Evolutionary conservation across 192 early-diverging fungal species (phyloP), one percentile per base, ranked within the genome.

Genomic region (Umbelopsis vinacea): DNA sequence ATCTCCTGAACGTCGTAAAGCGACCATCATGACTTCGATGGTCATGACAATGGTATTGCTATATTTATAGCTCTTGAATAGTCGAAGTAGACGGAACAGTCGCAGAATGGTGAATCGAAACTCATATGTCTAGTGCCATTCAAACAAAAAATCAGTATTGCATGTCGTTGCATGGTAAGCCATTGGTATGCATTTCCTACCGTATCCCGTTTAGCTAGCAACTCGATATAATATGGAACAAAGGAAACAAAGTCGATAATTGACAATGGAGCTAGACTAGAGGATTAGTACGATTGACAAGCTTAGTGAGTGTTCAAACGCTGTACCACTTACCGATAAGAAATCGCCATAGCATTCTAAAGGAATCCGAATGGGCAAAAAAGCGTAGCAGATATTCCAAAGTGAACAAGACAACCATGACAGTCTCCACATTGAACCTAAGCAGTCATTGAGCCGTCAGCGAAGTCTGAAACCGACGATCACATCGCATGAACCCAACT

Each of bases 61-160:
- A 79, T 94, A 92, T 71, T 92, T 92, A 76, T 92, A 94, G 7
- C 89, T 90, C 48, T 90, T 91, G 78, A 94, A 94, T 4, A 94
- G 85, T 22, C 92, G 86, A 53, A 94, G 76, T 11, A 94, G 79
- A 29, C 92, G 86, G 75, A 94, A 92, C 11, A 92, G 76, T 24
- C 91, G 83, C 74, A 94, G 74, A 55, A 92, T 92, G n/a, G 92
- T 93, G 81, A 93, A 92, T 12, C 92, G 87, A 76, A 93, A 93
- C 73, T 90, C 90, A 68, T 89, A 91, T 10, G 90, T 89, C 78
- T 85, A 76, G 12, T 17, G 21, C 4, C 29, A 35, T 46, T 29
- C 12, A 29, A 38, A 26, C 33, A 71, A 10, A n/a, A 4, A 52
- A 33, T 26, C 12, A 23, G 12, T 4, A 35, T 19, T 23, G 24